Percentiles rank a stretch among this genome's conserved stretches.
Conservation (phyloP, 768 basidiomycete genomes). For the Naganishia vaughanmartiniae region DNA sequence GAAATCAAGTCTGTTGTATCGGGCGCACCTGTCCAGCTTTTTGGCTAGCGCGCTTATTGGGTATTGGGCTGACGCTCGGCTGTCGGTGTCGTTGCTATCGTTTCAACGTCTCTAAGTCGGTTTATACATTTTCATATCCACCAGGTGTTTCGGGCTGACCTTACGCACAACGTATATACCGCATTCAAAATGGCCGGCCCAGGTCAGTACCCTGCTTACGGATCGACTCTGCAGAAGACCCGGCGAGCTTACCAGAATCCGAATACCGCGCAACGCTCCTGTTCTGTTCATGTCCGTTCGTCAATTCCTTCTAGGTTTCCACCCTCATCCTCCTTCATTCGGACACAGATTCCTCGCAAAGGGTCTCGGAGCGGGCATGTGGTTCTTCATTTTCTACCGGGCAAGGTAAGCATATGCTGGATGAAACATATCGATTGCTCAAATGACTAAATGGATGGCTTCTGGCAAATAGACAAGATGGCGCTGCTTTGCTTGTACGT, state of each 20-base stretch:
- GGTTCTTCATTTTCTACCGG: conserved; percentile 98
- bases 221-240: not conserved
- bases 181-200: conserved; percentile 26
- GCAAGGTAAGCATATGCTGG: conserved; percentile 65
- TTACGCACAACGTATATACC: not conserved
- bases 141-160: not conserved
- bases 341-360: conserved; percentile 76
- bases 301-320: conserved; percentile 62
- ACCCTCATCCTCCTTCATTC: conserved; percentile 79
- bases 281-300: not conserved
- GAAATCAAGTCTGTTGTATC: not conserved
- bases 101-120: not conserved
- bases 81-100: not conserved
- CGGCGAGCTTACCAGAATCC: not conserved
- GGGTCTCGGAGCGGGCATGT: conserved; percentile 87
- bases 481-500: conserved; percentile 68
- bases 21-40: conserved; percentile 8
- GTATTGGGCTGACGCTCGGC: not conserved
- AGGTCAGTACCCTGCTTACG: conserved; percentile 15
- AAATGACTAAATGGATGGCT: not conserved
- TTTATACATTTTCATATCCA: not conserved
- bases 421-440: conserved; percentile 21
- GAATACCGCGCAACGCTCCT: not conserved
- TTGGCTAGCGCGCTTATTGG: conserved; percentile 4
- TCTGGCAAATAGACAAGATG: conserved; percentile 63